These are phyloP conservation scores for Acorus calamus DNA, from an alignment of 106 monocot species.

Conservation along the genomic window DNA sequence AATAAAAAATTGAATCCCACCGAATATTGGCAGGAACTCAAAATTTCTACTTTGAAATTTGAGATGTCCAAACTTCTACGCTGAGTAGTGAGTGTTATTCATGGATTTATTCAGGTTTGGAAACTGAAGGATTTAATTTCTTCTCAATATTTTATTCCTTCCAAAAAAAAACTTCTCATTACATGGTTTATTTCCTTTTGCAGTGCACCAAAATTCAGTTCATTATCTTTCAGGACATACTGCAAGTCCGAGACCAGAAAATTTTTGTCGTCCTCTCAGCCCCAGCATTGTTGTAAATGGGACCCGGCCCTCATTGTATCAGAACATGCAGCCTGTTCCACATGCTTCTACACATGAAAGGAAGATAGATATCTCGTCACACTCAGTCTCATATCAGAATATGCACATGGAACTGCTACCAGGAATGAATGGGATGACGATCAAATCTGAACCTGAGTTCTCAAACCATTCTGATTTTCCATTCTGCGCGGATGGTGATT, in stretches of 20 bases:
- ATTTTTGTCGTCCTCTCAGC: slow-evolving; percentile 38
- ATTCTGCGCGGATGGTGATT: slow-evolving; percentile 38
- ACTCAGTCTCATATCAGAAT: slow-evolving; percentile 35
- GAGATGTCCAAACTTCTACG: no score
- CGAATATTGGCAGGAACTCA: no score
- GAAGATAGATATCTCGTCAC: slow-evolving; percentile 36
- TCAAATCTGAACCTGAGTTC: slow-evolving; percentile 65
- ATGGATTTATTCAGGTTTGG: no score
- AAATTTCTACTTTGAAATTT: no score
- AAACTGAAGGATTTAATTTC: no score
- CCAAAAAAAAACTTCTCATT: no score
- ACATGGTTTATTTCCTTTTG: background rate
- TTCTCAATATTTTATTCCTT: no score
- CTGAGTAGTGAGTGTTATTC: no score
- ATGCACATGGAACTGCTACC: slow-evolving; percentile 30
- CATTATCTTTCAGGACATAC: slow-evolving; percentile 39
- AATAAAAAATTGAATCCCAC: no score
- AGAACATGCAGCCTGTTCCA: slow-evolving; percentile 25
- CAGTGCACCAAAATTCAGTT: slow-evolving; percentile 53
- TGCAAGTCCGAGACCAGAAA: slow-evolving; percentile 24
- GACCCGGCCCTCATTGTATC: slow-evolving; percentile 32
- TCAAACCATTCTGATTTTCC: slow-evolving; percentile 50
- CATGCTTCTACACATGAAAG: slow-evolving; percentile 22
- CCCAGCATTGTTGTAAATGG: slow-evolving; percentile 29
- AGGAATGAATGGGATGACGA: slow-evolving; percentile 34